Percentiles rank a stretch among this genome's conserved stretches.
phyloP scores from a whole-genome alignment of 176 grass and related monocot genomes.

The Stipa capillata region DNA sequence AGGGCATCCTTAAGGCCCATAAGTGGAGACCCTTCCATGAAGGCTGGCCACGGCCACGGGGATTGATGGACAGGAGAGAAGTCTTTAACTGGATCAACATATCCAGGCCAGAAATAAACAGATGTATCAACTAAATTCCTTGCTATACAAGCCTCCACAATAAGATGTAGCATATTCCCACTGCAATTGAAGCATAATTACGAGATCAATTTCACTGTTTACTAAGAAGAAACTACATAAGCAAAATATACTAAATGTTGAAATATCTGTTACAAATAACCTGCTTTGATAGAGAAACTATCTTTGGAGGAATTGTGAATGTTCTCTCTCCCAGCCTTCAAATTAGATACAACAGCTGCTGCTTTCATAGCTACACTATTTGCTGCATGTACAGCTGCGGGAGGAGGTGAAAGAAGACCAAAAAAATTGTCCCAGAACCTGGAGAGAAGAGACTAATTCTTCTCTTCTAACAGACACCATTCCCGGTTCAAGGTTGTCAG shows the following conservation, averaged over 20 bases:
- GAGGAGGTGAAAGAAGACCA: slow-evolving; percentile 61
- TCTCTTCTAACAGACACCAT: slow-evolving; percentile 33
- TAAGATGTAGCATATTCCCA: slow-evolving; percentile 81
- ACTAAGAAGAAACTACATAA: slow-evolving; percentile 7
- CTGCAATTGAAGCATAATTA: slow-evolving; percentile 45
- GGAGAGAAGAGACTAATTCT: slow-evolving; percentile 57
- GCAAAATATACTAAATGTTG: slow-evolving; percentile 6
- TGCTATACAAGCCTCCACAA: slow-evolving; percentile 79
- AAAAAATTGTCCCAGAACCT: slow-evolving; percentile 63
- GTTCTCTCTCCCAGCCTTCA: slow-evolving; percentile 31
- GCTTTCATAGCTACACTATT: slow-evolving; percentile 82
- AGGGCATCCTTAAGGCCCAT: slow-evolving; percentile 57
- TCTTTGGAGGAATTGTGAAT: slow-evolving; percentile 12
- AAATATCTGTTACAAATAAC: slow-evolving; percentile 24
- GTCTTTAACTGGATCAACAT: slow-evolving; percentile 50
- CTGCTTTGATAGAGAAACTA: slow-evolving; percentile 43
- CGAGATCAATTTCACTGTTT: slow-evolving; percentile 5
- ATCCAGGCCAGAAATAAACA: slow-evolving; percentile 86
- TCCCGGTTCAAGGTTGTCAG: slow-evolving; percentile 23
- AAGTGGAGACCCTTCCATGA: slow-evolving; percentile 65
- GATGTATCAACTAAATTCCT: slow-evolving; percentile 86
- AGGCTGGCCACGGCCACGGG: slow-evolving; percentile 66
- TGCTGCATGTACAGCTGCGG: slow-evolving; percentile 37
- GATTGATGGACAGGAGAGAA: slow-evolving; percentile 36
- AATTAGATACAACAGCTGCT: slow-evolving; percentile 46